Evolutionary conservation across 148 eudicot species (phyloP), one percentile per base, ranked within the genome.

Genomic region (Dysphania ambrosioides): DNA sequence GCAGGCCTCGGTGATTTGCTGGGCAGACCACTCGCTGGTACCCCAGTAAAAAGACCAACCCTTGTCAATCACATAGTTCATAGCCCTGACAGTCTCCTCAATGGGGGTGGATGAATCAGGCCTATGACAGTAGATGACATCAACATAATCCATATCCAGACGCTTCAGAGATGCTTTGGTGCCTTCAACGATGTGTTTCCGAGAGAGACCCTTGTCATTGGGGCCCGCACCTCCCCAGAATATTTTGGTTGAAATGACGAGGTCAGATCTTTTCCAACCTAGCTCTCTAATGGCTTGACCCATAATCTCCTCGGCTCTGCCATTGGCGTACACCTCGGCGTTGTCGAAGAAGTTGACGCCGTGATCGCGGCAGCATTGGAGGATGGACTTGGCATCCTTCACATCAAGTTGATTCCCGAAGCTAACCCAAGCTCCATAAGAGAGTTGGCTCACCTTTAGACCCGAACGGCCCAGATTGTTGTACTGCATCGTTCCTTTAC

Each of bases 1-100:
- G 85, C 98, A 95, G 0, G 97, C 98, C 85, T 95, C 98, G 0
- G 97, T 95, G 36, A 95, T 92, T 89, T 95, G 98, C 81, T 95
- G 98, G 8, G 98, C 91, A 15, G 97, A 90, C 98, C 98, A 95
- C 83, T 95, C 98, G 53, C 98, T 95, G 0, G 98, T 95, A 16
- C 98, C 98, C 98, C 98, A 95, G 60, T 95, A 95, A 61, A 82
- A 95, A 9, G 98, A 97, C 96, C 91, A 90, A 4, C 98, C 98
- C 58, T 95, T 73, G 31, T 95, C 96, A 68, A 95, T 95, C 74
- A 95, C 98, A 67, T 87, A 84, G 60, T 95, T 95, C 97, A 95
- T 92, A 7, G 98, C 98, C 88, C 98, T 84, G 5, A 95, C 98
- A 21, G 98, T 95, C 86, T 95, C 98, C 67, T 95, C 98, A 8